Percentiles rank a stretch among this genome's conserved stretches.
These are phyloP conservation scores for Globisporangium okanoganense DNA, from an alignment of 352 stramenopile species.

Conservation along the genomic window DNA sequence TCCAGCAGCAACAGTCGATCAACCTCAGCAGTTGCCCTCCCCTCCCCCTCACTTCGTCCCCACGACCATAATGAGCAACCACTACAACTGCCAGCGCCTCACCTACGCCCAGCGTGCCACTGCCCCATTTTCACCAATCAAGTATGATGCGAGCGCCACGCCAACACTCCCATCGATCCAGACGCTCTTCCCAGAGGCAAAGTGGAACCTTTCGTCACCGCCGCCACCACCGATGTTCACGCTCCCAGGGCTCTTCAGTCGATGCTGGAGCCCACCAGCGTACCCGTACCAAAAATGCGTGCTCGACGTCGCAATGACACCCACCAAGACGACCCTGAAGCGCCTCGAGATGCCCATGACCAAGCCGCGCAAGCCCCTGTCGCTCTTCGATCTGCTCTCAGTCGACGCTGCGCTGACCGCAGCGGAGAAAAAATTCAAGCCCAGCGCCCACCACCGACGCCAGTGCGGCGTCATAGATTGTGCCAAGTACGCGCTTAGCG, in stretches of 20 bases:
- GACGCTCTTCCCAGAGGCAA: conserved; percentile 11
- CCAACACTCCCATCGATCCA: conserved; percentile 10
- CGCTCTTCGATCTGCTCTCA: conserved; percentile 51
- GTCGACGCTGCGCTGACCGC: conserved; percentile 15
- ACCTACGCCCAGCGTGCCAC: neutral
- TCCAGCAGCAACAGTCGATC: conserved; percentile 11
- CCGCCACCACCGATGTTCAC: neutral
- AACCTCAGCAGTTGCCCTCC: conserved; percentile 13
- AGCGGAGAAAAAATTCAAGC: conserved; percentile 3
- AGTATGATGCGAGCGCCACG: neutral
- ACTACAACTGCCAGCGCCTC: conserved; percentile 7
- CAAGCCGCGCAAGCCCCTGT: conserved; percentile 41
- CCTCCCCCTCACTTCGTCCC: neutral
- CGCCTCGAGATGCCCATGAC: conserved; percentile 6
- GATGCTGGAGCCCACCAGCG: conserved; percentile 1
- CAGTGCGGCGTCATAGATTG: conserved; percentile 59
- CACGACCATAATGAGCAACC: conserved; percentile 8
- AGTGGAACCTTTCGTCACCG: neutral
- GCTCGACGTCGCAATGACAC: conserved; percentile 32
- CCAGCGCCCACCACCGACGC: conserved; percentile 35
- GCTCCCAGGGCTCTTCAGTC: neutral
- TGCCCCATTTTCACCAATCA: neutral
- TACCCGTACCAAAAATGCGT: conserved; percentile 19
- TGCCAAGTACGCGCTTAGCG: conserved; percentile 61
- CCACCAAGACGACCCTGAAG: conserved; percentile 21